Conservation (phyloP, 352 stramenopile species). For the Achlya hypogyna region DNA sequence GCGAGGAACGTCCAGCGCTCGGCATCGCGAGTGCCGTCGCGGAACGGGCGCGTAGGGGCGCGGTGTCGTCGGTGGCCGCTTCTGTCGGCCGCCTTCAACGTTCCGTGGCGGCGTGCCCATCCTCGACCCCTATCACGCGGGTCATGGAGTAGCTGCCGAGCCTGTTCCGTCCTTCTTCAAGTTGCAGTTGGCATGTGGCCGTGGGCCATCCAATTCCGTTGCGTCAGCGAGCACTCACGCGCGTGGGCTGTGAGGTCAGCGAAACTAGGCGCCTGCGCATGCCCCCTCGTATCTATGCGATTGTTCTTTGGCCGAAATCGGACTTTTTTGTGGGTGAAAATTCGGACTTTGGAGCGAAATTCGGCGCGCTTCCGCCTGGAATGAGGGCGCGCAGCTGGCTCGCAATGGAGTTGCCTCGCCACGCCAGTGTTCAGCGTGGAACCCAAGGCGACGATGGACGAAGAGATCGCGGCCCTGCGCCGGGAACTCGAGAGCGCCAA, state of each 20-base stretch:
- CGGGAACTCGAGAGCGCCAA: conserved; percentile 13
- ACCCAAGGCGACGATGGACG: neutral
- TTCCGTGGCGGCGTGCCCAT: no score
- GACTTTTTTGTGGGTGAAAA: neutral
- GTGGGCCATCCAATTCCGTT: neutral
- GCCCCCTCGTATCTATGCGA: neutral
- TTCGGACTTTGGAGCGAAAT: neutral
- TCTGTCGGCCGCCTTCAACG: neutral
- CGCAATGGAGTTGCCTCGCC: no score
- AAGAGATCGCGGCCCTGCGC: neutral
- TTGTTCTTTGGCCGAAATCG: neutral
- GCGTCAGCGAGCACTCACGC: neutral
- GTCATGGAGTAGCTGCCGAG: neutral
- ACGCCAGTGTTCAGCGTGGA: neutral
- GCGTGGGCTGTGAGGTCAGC: neutral
- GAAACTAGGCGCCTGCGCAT: neutral
- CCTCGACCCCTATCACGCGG: neutral
- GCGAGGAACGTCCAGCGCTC: neutral
- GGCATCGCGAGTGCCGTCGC: neutral
- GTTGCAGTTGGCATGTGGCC: neutral
- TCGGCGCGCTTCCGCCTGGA: no score
- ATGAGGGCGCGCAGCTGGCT: no score
- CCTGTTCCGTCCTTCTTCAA: neutral
- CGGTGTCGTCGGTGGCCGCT: neutral
- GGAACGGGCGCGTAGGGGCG: neutral